These are phyloP conservation scores for Hyaloperonospora arabidopsidis DNA, from an alignment of 352 stramenopile species.

Conservation along the genomic window DNA sequence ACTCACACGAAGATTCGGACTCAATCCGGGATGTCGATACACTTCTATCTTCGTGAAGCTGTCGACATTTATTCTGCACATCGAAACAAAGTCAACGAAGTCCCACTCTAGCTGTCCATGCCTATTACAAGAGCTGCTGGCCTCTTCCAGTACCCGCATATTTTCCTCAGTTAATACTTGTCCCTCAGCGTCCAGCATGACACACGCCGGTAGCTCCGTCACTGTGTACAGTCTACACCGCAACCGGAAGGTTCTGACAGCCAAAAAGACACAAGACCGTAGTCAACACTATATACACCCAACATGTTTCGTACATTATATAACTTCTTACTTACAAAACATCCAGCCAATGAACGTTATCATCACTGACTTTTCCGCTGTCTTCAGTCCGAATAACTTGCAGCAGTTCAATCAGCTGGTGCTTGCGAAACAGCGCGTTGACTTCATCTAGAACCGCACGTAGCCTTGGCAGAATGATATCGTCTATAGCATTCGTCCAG, in stretches of 20 bases:
- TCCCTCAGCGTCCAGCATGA: conserved; percentile 24
- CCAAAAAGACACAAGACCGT: not conserved
- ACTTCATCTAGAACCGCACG: conserved; percentile 5
- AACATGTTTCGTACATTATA: no score
- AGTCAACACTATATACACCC: not conserved
- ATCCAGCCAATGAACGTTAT: conserved; percentile 19
- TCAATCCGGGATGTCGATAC: not conserved
- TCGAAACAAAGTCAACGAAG: not conserved
- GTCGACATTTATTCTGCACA: conserved; percentile 11
- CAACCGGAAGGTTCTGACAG: conserved; percentile 28
- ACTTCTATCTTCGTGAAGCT: conserved; percentile 4
- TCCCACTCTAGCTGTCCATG: not conserved
- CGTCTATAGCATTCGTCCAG: conserved; percentile 35
- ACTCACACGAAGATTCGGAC: conserved; percentile 14
- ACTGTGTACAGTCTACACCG: conserved; percentile 40
- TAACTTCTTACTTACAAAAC: conserved; percentile 13
- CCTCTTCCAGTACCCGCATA: conserved; percentile 15
- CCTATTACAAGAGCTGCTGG: not conserved
- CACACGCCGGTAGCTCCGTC: conserved; percentile 30
- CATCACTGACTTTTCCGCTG: not conserved
- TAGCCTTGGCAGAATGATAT: conserved; percentile 22
- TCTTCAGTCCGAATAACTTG: conserved; percentile 18
- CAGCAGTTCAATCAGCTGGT: conserved; percentile 19
- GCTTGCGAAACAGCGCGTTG: conserved; percentile 6
- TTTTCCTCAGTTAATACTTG: conserved; percentile 13